Percentiles rank a stretch among this genome's conserved stretches.
Evolutionary conservation across 75 land plant genomes (phyloP).

Genomic region (Pinus albicaulis): DNA sequence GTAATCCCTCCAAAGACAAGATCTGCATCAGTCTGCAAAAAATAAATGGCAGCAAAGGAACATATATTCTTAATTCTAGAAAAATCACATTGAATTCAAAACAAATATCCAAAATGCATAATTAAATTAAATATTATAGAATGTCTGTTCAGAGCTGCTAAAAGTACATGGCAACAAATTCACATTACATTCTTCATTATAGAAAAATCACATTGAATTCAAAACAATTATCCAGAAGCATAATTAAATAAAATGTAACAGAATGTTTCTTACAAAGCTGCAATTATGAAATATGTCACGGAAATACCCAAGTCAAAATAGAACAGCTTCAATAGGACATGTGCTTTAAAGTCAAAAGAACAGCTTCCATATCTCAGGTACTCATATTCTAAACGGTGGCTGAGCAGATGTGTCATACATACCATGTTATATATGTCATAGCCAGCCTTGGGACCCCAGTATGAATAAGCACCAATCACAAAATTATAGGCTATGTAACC

Average conservation of each 20-base stretch:
- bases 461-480: constrained; percentile 96
- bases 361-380: too few relatives aligned
- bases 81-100: background rate
- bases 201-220: background rate
- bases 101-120: background rate
- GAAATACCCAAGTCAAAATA: too few relatives aligned
- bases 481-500: constrained; percentile 93
- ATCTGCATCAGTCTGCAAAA: constrained; percentile 84
- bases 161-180: background rate
- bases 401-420: constrained; percentile 9
- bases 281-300: background rate
- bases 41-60: background rate
- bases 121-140: background rate
- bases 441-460: constrained; percentile 99
- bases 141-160: background rate
- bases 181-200: background rate
- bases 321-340: too few relatives aligned
- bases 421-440: constrained; percentile 85
- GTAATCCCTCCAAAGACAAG: constrained; percentile 90
- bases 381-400: too few relatives aligned
- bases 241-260: background rate
- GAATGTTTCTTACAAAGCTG: background rate
- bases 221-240: constrained; percentile 1
- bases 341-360: too few relatives aligned
- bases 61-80: background rate